phyloP scores from a whole-genome alignment of 805 yeast species.

The Myxozyma neotropica region DNA sequence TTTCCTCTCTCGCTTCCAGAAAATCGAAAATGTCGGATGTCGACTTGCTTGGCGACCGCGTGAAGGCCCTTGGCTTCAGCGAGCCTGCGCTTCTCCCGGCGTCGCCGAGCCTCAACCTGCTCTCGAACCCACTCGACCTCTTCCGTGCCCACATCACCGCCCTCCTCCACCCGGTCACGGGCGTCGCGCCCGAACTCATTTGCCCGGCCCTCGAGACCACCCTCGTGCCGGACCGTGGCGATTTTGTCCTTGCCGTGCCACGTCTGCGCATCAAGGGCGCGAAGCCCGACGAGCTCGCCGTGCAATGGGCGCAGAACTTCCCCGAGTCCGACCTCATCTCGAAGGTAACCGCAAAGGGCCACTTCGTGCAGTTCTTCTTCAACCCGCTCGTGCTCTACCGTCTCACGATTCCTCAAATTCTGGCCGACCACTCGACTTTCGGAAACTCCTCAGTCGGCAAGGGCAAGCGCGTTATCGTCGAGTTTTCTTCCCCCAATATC shows the following conservation, averaged over 20 bases:
- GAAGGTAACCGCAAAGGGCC: slow-evolving; percentile 80
- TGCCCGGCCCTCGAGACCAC: slow-evolving; percentile 90
- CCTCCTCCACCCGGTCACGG: slow-evolving; percentile 72
- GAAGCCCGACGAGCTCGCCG: slow-evolving; percentile 72
- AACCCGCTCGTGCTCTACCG: slow-evolving; percentile 65
- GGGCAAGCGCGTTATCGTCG: slow-evolving; percentile 73
- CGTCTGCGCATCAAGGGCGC: slow-evolving; percentile 80
- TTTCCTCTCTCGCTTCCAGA: no score
- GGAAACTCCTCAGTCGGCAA: slow-evolving; percentile 77
- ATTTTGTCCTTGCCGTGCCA: slow-evolving; percentile 88
- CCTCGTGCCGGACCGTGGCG: slow-evolving; percentile 84
- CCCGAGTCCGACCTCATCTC: slow-evolving; percentile 69
- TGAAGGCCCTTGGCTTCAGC: slow-evolving; percentile 20
- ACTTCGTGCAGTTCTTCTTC: slow-evolving; percentile 88
- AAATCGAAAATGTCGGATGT: slow-evolving; percentile 16
- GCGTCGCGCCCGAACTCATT: slow-evolving; percentile 68
- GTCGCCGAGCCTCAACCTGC: slow-evolving; percentile 52
- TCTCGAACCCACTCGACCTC: slow-evolving; percentile 77
- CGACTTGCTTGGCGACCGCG: slow-evolving; percentile 9
- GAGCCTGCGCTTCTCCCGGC: slow-evolving; percentile 13
- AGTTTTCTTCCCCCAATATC: slow-evolving; percentile 96
- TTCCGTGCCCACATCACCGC: slow-evolving; percentile 86
- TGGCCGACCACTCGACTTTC: slow-evolving; percentile 54
- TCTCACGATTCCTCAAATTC: slow-evolving; percentile 68
- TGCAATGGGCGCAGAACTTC: slow-evolving; percentile 76